phyloP scores from a whole-genome alignment of 2,329 filamentous ascomycete genomes.

The Penicillium sp. region DNA sequence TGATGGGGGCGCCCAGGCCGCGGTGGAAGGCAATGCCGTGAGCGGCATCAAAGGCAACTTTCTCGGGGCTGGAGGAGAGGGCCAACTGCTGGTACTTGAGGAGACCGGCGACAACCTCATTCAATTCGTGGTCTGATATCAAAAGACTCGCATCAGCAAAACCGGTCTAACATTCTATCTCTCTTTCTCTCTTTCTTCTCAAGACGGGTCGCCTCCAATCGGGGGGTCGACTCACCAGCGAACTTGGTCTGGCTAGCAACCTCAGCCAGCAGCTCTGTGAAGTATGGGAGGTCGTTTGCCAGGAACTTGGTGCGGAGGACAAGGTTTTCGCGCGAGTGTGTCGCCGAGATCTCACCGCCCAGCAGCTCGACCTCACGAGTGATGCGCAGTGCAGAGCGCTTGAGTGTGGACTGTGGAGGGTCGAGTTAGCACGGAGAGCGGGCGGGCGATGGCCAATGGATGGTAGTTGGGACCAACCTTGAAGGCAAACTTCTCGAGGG shows the following conservation, averaged over 20 bases:
- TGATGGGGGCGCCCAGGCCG: conserved; percentile 75
- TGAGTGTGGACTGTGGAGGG: conserved; percentile 65
- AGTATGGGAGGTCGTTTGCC: conserved; percentile 92
- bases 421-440: conserved; percentile 10
- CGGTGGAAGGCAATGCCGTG: conserved; percentile 88
- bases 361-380: conserved; percentile 92
- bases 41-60: conserved; percentile 77
- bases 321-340: conserved; percentile 88
- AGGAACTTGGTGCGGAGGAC: conserved; percentile 93
- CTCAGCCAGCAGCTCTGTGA: conserved; percentile 90
- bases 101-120: conserved; percentile 76
- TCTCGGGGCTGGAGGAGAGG: conserved; percentile 57
- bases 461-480: conserved; percentile 59
- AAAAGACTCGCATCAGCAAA: conserved; percentile 14
- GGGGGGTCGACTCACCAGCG: conserved; percentile 49
- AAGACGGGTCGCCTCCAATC: conserved; percentile 1
- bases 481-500: conserved; percentile 93
- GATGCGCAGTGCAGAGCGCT: conserved; percentile 86
- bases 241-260: conserved; percentile 85
- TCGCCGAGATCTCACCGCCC: conserved; percentile 79
- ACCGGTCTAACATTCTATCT: not conserved
- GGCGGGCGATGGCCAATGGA: conserved; percentile 18
- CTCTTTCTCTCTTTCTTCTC: not conserved
- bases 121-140: conserved; percentile 72
- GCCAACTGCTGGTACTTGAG: conserved; percentile 73